These are phyloP conservation scores for Macrotyloma uniflorum DNA, from an alignment of 306 rosid species.

Conservation along the genomic window DNA sequence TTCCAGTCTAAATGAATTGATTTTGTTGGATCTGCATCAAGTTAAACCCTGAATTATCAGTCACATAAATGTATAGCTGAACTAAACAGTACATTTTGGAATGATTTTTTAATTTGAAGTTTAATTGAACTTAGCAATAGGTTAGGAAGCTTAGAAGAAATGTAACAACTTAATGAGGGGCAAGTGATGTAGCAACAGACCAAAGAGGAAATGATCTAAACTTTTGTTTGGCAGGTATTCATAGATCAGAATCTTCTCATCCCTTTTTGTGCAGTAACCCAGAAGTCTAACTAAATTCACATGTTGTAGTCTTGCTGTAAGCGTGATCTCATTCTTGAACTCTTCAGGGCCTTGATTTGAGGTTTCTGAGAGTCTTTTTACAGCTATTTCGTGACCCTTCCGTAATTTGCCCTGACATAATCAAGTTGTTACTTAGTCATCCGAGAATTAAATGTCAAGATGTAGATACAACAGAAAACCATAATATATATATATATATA, in stretches of 20 bases:
- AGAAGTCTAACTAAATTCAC: conserved; percentile 59
- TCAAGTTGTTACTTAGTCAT: neutral
- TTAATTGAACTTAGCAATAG: neutral
- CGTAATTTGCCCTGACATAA: conserved; percentile 51
- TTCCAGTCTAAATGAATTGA: conserved; percentile 50
- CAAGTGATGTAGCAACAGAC: conserved; percentile 33
- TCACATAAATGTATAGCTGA: neutral
- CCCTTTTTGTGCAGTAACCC: conserved; percentile 52
- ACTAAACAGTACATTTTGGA: neutral
- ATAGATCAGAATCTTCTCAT: conserved; percentile 58
- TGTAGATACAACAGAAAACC: neutral
- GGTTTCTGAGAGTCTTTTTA: conserved; percentile 55
- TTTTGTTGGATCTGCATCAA: conserved; percentile 51
- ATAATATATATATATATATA: neutral
- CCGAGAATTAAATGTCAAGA: conserved; percentile 3
- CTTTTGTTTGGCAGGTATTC: conserved; percentile 61
- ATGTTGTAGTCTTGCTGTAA: conserved; percentile 59
- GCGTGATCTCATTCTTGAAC: conserved; percentile 51
- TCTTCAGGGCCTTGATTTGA: conserved; percentile 59
- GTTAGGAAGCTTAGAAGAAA: neutral
- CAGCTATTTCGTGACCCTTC: conserved; percentile 55
- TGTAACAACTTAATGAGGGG: neutral
- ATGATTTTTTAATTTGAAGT: conserved; percentile 11
- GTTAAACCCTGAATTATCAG: conserved; percentile 32
- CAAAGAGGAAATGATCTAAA: conserved; percentile 57